Base-by-base conservation (phyloP, 768 basidiomycete species). In the Leccinum obscurum region DNA sequence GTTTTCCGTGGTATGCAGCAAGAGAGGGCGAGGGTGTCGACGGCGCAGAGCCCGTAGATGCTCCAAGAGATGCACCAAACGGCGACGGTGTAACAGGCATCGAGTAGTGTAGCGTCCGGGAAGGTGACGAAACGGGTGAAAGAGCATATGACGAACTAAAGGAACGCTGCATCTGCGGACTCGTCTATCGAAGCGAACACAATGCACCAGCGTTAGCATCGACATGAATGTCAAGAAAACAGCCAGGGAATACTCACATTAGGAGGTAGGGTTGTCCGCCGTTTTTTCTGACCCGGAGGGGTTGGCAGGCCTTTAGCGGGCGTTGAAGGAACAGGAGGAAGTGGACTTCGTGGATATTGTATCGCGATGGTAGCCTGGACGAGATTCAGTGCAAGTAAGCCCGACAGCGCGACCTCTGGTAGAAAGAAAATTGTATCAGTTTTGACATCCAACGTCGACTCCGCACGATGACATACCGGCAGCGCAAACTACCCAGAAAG, bases 51-150 rank as follows among this genome's bases (percentile, higher is more conserved):
- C 58, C 41, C 4, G 73, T 62, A 1, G 72, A 70, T 2, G 71
- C 70, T 4, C 68, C 73, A 6, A 75, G 68, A 52, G 77, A 80
- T 62, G 54, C 54, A 55, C 76, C 61, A 60, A 77, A 64, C 0
- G 78, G 75, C n/a, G 79, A 76, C 0, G 78, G 71, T 2, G 77
- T 76, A 24, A 76, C 77, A 15, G 73, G 73, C 62, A 73, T 71
- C 26, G 74, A 68, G 59, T 74, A 75, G 3, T 71, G 66, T 58
- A 73, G 53, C 41, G 72, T 76, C 24, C 70, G 73, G 24, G 73
- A 74, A 30, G 68, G 75, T 1, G 73, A 73, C 58, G 72, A 76
- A 14, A 58, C 63, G 24, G 69, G 72, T 57, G 72, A 74, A 35
- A 58, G 41, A 52, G 66, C 65, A 58, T 75, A 70, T 65, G 72